Evolutionary conservation across 495 filamentous ascomycete genomes (phyloP).

Genomic region (Clavariopsis aquatica): DNA sequence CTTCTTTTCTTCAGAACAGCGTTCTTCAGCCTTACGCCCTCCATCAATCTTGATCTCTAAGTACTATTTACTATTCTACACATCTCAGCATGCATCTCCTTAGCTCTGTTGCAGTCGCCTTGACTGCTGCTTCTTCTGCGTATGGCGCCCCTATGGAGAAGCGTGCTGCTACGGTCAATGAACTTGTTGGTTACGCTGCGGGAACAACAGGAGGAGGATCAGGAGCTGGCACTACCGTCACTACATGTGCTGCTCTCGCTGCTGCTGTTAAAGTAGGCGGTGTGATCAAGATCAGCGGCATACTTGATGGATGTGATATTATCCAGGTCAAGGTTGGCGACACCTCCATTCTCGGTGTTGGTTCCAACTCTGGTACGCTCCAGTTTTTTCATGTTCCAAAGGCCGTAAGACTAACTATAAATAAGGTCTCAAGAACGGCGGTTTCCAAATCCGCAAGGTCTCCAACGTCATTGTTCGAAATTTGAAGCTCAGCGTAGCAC

Average conservation of each 20-base stretch:
- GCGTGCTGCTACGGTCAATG: constrained; percentile 6
- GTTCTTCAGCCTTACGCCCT: too few species aligned
- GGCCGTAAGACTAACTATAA: background rate
- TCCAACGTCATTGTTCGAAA: constrained; percentile 15
- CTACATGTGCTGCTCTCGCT: constrained; percentile 5
- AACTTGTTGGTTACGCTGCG: constrained; percentile 9
- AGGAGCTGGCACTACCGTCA: constrained; percentile 9
- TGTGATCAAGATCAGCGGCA: constrained; percentile 18
- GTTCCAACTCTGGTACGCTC: background rate
- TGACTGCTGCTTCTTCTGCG: background rate
- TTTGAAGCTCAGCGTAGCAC: constrained; percentile 1
- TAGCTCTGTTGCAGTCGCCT: background rate
- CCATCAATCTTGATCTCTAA: background rate
- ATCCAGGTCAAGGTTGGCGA: background rate
- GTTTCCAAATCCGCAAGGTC: constrained; percentile 3
- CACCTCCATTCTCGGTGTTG: constrained; percentile 16
- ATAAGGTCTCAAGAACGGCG: background rate
- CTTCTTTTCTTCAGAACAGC: background rate
- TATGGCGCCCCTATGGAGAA: background rate
- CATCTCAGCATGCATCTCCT: background rate
- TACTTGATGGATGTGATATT: constrained; percentile 8
- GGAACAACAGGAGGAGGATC: constrained; percentile 14
- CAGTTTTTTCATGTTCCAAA: background rate
- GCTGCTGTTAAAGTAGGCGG: constrained; percentile 6
- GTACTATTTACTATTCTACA: background rate